Percentiles rank a stretch among this genome's conserved stretches.
phyloP scores from a whole-genome alignment of 169 alveolate species.

The Eimeria acervulina region DNA sequence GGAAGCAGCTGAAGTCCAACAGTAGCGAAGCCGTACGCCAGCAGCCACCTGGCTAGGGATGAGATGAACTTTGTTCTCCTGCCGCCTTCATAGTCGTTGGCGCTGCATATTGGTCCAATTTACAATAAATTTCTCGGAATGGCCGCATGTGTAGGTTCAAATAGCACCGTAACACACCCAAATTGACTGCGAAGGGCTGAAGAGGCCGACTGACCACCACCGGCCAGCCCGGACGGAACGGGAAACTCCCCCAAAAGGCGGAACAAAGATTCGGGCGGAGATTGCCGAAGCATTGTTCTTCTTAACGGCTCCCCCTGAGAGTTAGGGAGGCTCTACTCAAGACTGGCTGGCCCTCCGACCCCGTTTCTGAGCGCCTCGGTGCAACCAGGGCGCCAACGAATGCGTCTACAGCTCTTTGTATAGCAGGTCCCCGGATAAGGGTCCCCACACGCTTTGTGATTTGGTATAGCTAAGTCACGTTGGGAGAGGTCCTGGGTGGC shows the following conservation, averaged over 20 bases:
- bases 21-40: conserved; percentile 28
- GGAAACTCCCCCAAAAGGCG: neutral
- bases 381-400: neutral
- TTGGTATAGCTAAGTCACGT: neutral
- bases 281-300: neutral
- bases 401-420: neutral
- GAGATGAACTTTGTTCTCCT: neutral
- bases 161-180: neutral
- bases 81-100: neutral
- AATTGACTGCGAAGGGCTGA: neutral
- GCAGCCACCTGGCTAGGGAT: conserved; percentile 55
- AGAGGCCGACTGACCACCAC: conserved; percentile 18
- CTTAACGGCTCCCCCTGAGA: neutral
- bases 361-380: neutral
- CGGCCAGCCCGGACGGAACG: neutral
- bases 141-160: neutral
- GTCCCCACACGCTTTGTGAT: neutral
- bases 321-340: neutral
- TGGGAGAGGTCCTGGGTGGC: neutral
- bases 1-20: conserved; percentile 26
- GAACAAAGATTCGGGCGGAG: neutral
- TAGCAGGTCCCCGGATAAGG: conserved; percentile 7
- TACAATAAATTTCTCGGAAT: neutral
- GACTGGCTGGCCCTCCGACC: neutral
- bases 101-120: neutral